Evolutionary conservation across 345 rosid species (phyloP).

Genomic region (Trapa bicornis): DNA sequence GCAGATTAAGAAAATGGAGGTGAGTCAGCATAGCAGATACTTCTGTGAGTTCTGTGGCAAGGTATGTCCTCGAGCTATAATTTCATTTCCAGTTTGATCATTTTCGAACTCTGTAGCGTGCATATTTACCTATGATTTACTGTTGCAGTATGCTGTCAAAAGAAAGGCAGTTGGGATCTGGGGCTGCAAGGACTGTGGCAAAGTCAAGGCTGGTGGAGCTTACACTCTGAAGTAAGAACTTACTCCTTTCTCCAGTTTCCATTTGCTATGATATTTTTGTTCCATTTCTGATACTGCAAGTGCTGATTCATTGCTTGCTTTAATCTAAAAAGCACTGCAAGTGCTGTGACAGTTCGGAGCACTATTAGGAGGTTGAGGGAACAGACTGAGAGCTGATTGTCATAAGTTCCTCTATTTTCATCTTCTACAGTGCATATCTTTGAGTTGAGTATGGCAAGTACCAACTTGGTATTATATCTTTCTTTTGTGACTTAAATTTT

Average conservation of each 20-base stretch:
- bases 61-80: slow-evolving; percentile 1
- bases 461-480: not conserved
- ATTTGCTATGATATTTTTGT: not conserved
- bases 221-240: slow-evolving; percentile 26
- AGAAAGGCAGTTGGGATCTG: slow-evolving; percentile 41
- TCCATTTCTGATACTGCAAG: not conserved
- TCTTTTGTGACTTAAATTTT: not conserved
- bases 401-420: not conserved
- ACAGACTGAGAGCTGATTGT: slow-evolving; percentile 11
- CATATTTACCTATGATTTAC: no score
- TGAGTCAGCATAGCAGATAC: slow-evolving; percentile 11
- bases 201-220: slow-evolving; percentile 35
- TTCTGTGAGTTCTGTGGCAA: slow-evolving; percentile 15
- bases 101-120: not conserved
- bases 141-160: slow-evolving; percentile 28
- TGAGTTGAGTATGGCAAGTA: not conserved
- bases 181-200: slow-evolving; percentile 38
- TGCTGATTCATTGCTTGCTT: not conserved
- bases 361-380: slow-evolving; percentile 16
- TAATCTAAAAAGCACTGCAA: slow-evolving; percentile 9
- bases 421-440: not conserved
- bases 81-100: not conserved
- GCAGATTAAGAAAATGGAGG: slow-evolving; percentile 16
- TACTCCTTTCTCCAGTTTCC: not conserved
- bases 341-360: slow-evolving; percentile 17